A percentile compares a stretch with the other conserved stretches of the same genome.
phyloP scores from a whole-genome alignment of 306 rosid species.

The Quercus aquifolioides region DNA sequence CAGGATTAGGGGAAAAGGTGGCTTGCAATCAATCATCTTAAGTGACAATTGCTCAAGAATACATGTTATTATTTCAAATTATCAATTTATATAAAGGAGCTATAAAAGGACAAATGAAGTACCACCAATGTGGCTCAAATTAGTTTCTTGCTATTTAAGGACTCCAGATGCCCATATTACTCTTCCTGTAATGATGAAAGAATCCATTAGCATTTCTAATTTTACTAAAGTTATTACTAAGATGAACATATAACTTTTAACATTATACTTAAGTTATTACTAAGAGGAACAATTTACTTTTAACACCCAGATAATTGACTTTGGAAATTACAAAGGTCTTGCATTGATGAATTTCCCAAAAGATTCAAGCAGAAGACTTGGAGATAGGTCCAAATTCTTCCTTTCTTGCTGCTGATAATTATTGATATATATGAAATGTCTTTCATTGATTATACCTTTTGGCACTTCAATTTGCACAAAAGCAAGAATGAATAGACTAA shows the following conservation, averaged over 20 bases:
- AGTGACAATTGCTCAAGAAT: neutral
- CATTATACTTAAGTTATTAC: no score
- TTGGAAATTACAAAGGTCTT: neutral
- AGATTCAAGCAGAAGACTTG: neutral
- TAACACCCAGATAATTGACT: neutral
- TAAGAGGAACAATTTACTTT: no score
- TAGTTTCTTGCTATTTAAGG: neutral
- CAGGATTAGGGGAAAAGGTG: neutral
- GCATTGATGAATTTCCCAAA: neutral
- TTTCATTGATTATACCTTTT: no score
- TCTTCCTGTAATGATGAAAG: neutral
- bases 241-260: no score
- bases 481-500: no score
- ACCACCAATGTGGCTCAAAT: neutral
- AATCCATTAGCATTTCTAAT: no score
- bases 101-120: neutral
- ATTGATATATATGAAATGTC: no score
- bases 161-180: neutral
- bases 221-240: no score
- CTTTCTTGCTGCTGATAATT: neutral
- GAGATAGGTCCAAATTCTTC: neutral
- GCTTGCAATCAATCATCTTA: neutral
- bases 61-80: neutral
- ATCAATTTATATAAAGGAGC: neutral
- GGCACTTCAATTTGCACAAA: no score